phyloP scores from a whole-genome alignment of 225 moss, liverwort and hornwort genomes.

The Marchantia polymorpha region DNA sequence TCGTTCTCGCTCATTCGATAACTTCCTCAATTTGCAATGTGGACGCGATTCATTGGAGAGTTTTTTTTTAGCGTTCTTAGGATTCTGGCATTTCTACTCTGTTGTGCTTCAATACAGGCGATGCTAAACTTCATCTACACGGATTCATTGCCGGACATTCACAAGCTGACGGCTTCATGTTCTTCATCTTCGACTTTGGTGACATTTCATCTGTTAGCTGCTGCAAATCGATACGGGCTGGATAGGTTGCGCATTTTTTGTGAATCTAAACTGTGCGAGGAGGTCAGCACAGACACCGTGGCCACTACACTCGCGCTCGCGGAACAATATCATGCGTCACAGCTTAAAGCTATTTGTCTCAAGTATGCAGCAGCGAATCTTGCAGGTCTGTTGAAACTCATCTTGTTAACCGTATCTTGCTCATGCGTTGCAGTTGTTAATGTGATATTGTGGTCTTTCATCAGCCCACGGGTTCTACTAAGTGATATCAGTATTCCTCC shows the following conservation, averaged over 20 bases:
- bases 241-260: constrained; percentile 85
- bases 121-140: constrained; percentile 87
- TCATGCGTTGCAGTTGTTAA: too few species aligned
- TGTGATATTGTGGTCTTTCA: too few species aligned
- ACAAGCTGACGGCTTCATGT: constrained; percentile 64
- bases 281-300: constrained; percentile 95
- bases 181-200: constrained; percentile 75
- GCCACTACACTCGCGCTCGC: constrained; percentile 98
- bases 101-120: constrained; percentile 54
- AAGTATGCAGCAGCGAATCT: constrained; percentile 91
- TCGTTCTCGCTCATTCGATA: too few species aligned
- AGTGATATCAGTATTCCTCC: too few species aligned
- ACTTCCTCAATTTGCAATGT: too few species aligned
- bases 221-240: constrained; percentile 88
- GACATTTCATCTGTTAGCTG: constrained; percentile 92
- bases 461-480: too few species aligned
- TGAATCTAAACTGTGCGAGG: constrained; percentile 96
- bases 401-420: not conserved
- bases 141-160: constrained; percentile 80
- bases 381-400: constrained; percentile 36
- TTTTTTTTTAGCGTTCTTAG: too few species aligned
- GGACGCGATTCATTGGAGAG: too few species aligned
- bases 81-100: too few species aligned
- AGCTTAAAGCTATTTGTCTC: constrained; percentile 92
- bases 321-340: constrained; percentile 96